Evolutionary conservation across 2,329 filamentous ascomycete genomes (phyloP), one percentile per base, ranked within the genome.

Genomic region (Paracorniculantispora psalliotae): DNA sequence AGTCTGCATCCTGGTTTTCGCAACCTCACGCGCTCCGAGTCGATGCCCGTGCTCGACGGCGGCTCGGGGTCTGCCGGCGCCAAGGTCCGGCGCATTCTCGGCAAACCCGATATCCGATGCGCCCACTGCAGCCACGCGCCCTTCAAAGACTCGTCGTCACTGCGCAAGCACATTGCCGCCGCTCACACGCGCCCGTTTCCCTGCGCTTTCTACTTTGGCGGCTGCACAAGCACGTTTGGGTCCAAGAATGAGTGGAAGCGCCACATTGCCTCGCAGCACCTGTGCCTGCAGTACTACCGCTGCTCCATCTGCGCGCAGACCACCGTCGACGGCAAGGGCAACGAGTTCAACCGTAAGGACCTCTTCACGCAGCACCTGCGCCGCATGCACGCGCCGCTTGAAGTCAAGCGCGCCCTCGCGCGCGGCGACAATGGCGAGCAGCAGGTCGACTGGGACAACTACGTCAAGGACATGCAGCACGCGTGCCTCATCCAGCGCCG

Each of bases 241-340:
- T 93, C 90, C 17, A 97, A 97, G 75, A 97, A 97, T 68, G 93
- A 97, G 72, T 99, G 93, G 93, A 97, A 97, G 73, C 85, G 93
- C 3, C 94, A 99, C 69, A 91, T 97, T 69, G 83, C 86, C 17
- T 96, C 91, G 0, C 91, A 97, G 66, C 94, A 99, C 73, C 81
- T 99, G 23, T 87, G 85, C 63, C 70, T 88, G 19, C 81, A 82
- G 51, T 87, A 82, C 64, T 88, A 87, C 65, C 80, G 85, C 21
- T 88, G 85, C 63, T 87, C 85, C 0, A 76, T 80, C 2, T 88
- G 85, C 60, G 80, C 83, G 0, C 77, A 80, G 59, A 79, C 74
- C 59, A 76, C 76, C 1, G 72, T 74, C 0, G 82, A 85, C 61
- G 81, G 82, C 35, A 84, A 82, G 63, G 81, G 81, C 4, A 85